Evolutionary conservation across 192 early-diverging fungal species (phyloP), one percentile per base, ranked within the genome.

Genomic region (Entrophospora sp.): DNA sequence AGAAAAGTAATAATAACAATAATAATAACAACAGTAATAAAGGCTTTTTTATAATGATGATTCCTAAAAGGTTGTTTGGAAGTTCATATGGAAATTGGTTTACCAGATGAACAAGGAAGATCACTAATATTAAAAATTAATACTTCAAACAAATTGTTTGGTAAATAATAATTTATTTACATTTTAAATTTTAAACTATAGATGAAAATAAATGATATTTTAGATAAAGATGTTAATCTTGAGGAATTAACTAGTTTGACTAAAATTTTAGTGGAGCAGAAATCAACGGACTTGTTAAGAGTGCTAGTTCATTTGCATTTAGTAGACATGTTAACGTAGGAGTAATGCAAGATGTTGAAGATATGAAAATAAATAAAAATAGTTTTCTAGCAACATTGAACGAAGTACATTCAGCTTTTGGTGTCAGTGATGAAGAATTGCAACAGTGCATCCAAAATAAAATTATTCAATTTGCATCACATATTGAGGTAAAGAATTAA

Each of bases 211-310:
- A 90, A 91, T 76, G 77, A 87, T 57, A 76, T 97, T 16, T 70
- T 98, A 35, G 93, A 80, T 28, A 10, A 40, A 3, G 93, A 95
- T 73, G 96, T 98, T 27, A 75, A 89, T 61, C 71, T 98, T 43
- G 65, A 70, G 5, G 93, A 97, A 74, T 75, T 98, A 64, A 93
- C 95, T 1, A 75, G 76, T 0, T 67, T 91, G 72, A 95, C 94
- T 20, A 96, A 95, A 99, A 99, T 83, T 99, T 89, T 72, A 91
- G 87, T 70, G 96, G 96, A 70, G 96, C 96, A 32, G 96, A 99
- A 75, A 94, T 99, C 68, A 87, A 90, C 18, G 93, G 92, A 74
- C 71, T 99, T 14, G 88, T 96, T 24, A 95, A 93, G 69, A 86
- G 85, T 20, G 96, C 96, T 2, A 88, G 86, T 34, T 96, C 96